Evolutionary conservation across 2,329 filamentous ascomycete genomes (phyloP), one percentile per base, ranked within the genome.

Genomic region (Cladosporium sp.): DNA sequence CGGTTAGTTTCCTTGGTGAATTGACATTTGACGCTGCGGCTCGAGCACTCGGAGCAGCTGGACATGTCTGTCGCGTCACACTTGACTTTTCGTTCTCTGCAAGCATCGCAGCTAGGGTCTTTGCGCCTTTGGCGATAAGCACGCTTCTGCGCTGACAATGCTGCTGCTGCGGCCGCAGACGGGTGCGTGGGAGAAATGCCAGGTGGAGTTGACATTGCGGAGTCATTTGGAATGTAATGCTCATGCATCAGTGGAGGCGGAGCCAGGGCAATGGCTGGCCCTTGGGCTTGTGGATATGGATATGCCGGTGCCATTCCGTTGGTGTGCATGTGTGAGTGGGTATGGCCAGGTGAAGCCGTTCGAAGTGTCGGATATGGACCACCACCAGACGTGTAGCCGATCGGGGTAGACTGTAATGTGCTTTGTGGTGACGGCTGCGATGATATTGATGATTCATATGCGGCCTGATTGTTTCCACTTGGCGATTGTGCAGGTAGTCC

Each of bases 1-100:
- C 95, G 87, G 77, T 99, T 99, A 14, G 95, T 99, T 79, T 99
- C 95, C 80, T 99, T 99, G 58, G 95, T 99, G 76, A 99, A 99
- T 75, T 98, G 94, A 76, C 95, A 99, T 78, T 96, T 96, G 70
- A 98, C 94, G 76, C 94, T 96, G 70, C 95, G 89, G 77, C 93
- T 97, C 5, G 92, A 95, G 80, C 95, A 99, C 79, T 99, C 95
- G 1, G 95, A 97, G 78, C 95, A 99, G 79, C 94, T 97, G 13
- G 91, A 89, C 21, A 92, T 97, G 76, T 98, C 95, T 18, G 95
- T 98, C 34, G 95, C 95, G 81, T 99, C 95, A 78, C 95, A 99
- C 85, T 89, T 89, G 70, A 89, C 87, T 79, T 89, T 89, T 56
- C 87, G 84, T 75, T 99, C 95, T 67, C 95, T 87, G 77, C 95